Evolutionary conservation across 1,139 yeast genomes (phyloP), one percentile per base, ranked within the genome.

Genomic region (Candida gigantensis): DNA sequence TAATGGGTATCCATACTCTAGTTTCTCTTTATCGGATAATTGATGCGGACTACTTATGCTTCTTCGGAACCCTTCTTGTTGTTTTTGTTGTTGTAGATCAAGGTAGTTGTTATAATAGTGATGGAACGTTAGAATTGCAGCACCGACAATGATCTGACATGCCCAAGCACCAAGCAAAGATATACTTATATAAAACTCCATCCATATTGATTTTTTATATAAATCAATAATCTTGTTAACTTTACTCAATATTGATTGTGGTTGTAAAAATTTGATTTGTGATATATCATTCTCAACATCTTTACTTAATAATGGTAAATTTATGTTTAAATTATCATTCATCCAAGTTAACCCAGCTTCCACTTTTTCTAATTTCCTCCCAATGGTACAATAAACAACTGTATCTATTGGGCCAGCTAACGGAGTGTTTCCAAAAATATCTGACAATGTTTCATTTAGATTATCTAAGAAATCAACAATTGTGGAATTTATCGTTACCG

Each of bases 301-400:
- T n/a, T 24, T 28, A 11, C 41, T 30, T 3, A 48, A 21, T 11
- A 25, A 13, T 1, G 97, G 96, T 1, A 90, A 53, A 0, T 63
- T 45, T 2, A 90, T 62, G 11, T 76, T 66, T 3, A 90, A 72
- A 46, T 85, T 70, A 23, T 80, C 65, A 48, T 84, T 72, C 2
- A 90, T 63, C 97, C 97, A 92, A 1, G 81, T 73, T 36, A 90
- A 58, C 0, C 95, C 97, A 16, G 71, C 54, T 46, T 85, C 85
- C 1, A 89, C 64, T 23, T 72, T 69, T 3, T 69, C 67, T 5
- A 90, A 57, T 53, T 90, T 92, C 37, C 82, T 68, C 10, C 89
- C 94, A 28, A 92, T 66, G 1, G 86, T 77, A 61, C 98, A 92
- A 34, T 81, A 79, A 5, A 89, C 84, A 1, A 89, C 79, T 0